phyloP scores from a whole-genome alignment of 2,329 filamentous ascomycete genomes.

The Stachybotrys echinatus region DNA sequence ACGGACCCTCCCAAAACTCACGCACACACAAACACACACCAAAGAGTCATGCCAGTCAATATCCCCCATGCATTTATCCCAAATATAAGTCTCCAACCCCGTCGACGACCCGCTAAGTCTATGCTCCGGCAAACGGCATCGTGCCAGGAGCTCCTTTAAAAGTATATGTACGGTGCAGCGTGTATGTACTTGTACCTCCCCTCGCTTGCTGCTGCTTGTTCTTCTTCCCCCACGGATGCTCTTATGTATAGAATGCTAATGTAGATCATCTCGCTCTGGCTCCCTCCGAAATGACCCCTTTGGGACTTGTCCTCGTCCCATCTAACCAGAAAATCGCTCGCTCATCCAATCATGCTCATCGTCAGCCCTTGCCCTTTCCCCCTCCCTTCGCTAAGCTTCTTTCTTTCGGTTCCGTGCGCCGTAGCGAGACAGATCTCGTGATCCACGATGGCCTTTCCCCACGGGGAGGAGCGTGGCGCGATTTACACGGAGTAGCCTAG shows the following conservation, averaged over 20 bases:
- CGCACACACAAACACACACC: not conserved
- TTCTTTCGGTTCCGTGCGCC: not conserved
- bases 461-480: not conserved
- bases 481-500: constrained; percentile 20
- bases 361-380: not conserved
- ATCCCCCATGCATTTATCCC: not conserved
- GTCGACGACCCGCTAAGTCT: not conserved
- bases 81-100: too few species aligned
- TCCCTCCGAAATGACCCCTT: not conserved
- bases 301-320: not conserved
- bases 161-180: not conserved
- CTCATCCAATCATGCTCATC: not conserved
- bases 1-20: too few species aligned
- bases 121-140: not conserved
- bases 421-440: not conserved
- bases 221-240: not conserved
- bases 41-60: not conserved
- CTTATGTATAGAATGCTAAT: not conserved
- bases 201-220: not conserved
- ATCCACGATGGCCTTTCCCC: not conserved
- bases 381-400: not conserved
- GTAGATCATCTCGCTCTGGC: not conserved
- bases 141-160: not conserved
- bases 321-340: not conserved
- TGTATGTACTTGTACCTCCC: not conserved